Evolutionary conservation across 805 yeast species (phyloP).

Genomic region (Wickerhamiella siamensis): DNA sequence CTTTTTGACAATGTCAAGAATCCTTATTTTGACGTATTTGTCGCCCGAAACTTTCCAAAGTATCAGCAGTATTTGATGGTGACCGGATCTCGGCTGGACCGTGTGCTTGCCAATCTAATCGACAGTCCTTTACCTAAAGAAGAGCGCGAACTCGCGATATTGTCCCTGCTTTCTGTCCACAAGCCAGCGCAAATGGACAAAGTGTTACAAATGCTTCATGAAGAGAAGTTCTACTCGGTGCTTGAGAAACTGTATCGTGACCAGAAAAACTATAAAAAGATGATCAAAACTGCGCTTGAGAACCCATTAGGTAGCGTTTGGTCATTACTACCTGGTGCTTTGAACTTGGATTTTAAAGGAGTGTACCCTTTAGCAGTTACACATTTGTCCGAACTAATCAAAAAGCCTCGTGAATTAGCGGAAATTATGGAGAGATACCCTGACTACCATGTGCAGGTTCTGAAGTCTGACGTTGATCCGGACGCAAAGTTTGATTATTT

Average conservation of each 20-base stretch:
- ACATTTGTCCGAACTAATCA: slow-evolving; percentile 3
- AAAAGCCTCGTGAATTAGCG: not conserved
- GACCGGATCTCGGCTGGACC: slow-evolving; percentile 30
- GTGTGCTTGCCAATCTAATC: slow-evolving; percentile 6
- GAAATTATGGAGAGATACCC: slow-evolving; percentile 4
- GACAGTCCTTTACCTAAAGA: slow-evolving; percentile 24
- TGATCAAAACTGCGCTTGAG: slow-evolving; percentile 7
- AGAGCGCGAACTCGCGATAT: slow-evolving; percentile 66
- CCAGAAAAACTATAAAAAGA: slow-evolving; percentile 5
- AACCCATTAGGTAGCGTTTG: slow-evolving; percentile 4
- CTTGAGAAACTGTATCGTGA: slow-evolving; percentile 39
- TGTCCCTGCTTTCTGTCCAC: slow-evolving; percentile 52
- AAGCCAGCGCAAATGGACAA: slow-evolving; percentile 40
- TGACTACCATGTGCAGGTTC: slow-evolving; percentile 1
- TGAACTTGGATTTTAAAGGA: slow-evolving; percentile 1
- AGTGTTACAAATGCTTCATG: slow-evolving; percentile 37
- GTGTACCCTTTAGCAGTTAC: not conserved
- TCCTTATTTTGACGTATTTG: slow-evolving; percentile 44
- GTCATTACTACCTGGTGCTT: slow-evolving; percentile 1
- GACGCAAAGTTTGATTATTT: slow-evolving; percentile 3
- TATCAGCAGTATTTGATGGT: slow-evolving; percentile 69
- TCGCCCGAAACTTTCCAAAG: slow-evolving; percentile 72
- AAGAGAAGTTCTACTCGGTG: slow-evolving; percentile 44
- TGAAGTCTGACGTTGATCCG: not conserved
- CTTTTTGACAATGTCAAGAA: slow-evolving; percentile 39